Evolutionary conservation across 2,329 filamentous ascomycete genomes (phyloP), one percentile per base, ranked within the genome.

Genomic region (Microcyclosporella mali): DNA sequence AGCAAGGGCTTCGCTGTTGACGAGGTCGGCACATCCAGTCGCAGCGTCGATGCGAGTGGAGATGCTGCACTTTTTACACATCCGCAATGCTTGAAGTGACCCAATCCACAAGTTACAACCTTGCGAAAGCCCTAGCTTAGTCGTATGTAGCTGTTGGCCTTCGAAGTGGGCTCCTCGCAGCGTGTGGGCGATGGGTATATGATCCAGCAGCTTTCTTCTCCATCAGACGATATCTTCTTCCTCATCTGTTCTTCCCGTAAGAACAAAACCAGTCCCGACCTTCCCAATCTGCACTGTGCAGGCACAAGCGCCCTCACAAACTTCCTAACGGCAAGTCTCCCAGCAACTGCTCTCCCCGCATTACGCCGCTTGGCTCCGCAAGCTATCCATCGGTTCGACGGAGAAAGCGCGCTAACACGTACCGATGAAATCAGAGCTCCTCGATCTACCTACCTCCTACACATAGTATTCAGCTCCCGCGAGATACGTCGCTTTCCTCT

Each of bases 351-450:
- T 34, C 15, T 6, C 16, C n/a, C 18, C 33, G 33, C 33, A 34
- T 34, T 11, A 3, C 33, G 18, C 33, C 33, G 16, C 33, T 6
- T 32, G 12, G 30, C 30, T 14, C 30, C 30, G 30, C 30, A 32
- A 14, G 12, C 12, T 16, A 32, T 16, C 30, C 30, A 30, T 39
- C 41, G 41, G 41, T 21, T 44, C 31, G 41, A 44, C 15, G 41
- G 36, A 44, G 19, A 6, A 34, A 15, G 4, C 19, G 36, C 37
- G 41, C 41, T 44, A 44, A 44, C 36, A 40, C 41, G 36, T 36
- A 40, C 39, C 33, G n/a, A 39, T 44, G 35, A 38, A 33, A 28
- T 28, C 36, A 40, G 18, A 39, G 36, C 41, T 44, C 41, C 41
- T 30, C 41, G 41, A 34, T 34, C 19, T 28, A 44, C 35, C 41